Evolutionary conservation across 2,329 filamentous ascomycete genomes (phyloP).

Genomic region (Sporothrix pseudoabietina): DNA sequence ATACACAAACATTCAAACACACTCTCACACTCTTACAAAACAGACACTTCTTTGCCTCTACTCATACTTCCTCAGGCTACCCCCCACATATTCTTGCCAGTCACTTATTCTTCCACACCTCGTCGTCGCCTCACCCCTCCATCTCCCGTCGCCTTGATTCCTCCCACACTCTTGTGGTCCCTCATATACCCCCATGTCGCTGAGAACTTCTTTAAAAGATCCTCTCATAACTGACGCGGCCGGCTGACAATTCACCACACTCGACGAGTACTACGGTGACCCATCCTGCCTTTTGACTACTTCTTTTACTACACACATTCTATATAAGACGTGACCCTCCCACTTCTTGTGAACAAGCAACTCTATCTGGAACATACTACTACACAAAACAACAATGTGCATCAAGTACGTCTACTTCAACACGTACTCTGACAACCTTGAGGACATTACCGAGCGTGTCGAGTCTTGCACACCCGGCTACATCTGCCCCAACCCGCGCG

Average conservation of each 20-base stretch:
- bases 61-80: neutral
- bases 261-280: constrained; percentile 10
- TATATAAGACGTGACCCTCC: neutral
- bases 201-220: constrained; percentile 38
- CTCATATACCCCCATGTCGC: constrained; percentile 40
- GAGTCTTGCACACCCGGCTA: constrained; percentile 40
- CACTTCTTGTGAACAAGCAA: neutral
- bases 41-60: neutral
- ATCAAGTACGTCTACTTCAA: constrained; percentile 42
- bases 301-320: neutral
- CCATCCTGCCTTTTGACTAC: neutral
- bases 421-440: constrained; percentile 40
- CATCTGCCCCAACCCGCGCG: constrained; percentile 38
- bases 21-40: neutral
- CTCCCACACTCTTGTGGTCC: constrained; percentile 24
- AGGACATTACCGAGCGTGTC: constrained; percentile 41
- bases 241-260: constrained; percentile 38
- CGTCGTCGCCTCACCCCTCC: neutral
- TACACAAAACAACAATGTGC: constrained; percentile 39
- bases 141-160: neutral
- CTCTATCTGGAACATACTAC: neutral
- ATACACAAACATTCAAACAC: neutral
- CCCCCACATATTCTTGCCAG: neutral
- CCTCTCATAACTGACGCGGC: constrained; percentile 43
- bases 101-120: neutral